These are phyloP conservation scores for Saccharomycopsis hybrid DNA, from an alignment of 1,139 yeast species.

Conservation along the genomic window DNA sequence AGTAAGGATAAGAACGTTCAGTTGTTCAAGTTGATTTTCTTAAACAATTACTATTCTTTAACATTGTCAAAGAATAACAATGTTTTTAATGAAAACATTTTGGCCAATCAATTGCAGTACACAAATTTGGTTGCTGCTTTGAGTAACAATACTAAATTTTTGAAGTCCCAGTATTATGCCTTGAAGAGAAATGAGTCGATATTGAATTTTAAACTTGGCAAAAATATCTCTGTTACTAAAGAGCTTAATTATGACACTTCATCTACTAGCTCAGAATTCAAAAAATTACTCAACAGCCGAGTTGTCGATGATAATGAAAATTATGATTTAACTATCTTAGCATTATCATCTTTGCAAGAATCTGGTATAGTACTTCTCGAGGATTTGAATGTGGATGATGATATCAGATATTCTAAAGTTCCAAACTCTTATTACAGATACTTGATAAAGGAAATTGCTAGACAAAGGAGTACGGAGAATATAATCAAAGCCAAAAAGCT, in stretches of 20 bases:
- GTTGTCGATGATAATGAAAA: conserved; percentile 14
- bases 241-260: conserved; percentile 8
- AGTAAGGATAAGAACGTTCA: conserved; percentile 5
- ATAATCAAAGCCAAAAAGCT: conserved; percentile 6
- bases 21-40: conserved; percentile 14
- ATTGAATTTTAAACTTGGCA: conserved; percentile 37
- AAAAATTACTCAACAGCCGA: conserved; percentile 3
- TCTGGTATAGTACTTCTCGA: conserved; percentile 7
- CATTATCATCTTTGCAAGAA: conserved; percentile 15
- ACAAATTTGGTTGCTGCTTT: conserved; percentile 32
- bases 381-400: conserved; percentile 14
- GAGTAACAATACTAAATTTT: conserved; percentile 35
- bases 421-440: conserved; percentile 11
- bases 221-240: conserved; percentile 22
- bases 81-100: neutral
- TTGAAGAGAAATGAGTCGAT: conserved; percentile 41
- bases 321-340: conserved; percentile 19
- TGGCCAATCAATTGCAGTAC: conserved; percentile 19
- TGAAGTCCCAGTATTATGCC: conserved; percentile 35
- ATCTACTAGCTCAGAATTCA: conserved; percentile 1
- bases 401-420: neutral
- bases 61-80: neutral
- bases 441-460: neutral
- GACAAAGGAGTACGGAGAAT: neutral
- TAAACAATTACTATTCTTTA: conserved; percentile 25